These are phyloP conservation scores for Nitzschia palea DNA, from an alignment of 108 stramenopile genomes.

Conservation along the genomic window DNA sequence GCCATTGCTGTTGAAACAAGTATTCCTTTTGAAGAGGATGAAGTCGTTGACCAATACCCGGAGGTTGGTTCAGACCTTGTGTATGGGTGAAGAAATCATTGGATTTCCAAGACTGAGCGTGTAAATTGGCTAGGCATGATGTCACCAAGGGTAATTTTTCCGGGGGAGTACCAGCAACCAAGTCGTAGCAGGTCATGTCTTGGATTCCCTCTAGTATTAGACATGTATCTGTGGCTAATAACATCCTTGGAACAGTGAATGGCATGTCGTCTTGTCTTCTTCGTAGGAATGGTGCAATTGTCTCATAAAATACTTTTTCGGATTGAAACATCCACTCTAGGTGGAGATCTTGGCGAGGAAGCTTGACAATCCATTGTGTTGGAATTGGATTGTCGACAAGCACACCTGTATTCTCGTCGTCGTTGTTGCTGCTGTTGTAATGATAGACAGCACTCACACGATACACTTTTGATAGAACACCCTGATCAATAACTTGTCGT, in stretches of 20 bases:
- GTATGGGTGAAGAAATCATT: background rate
- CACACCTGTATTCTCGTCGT: background rate
- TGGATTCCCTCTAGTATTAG: constrained; percentile 4
- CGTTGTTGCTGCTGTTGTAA: background rate
- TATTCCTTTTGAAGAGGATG: constrained; percentile 15
- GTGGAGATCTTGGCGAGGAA: constrained; percentile 24
- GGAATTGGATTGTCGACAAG: background rate
- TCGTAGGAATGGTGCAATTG: background rate
- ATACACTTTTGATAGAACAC: constrained; percentile 23
- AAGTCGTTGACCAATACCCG: constrained; percentile 25
- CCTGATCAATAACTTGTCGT: constrained; percentile 2
- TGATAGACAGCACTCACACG: constrained; percentile 8
- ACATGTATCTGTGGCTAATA: constrained; percentile 10
- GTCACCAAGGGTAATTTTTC: constrained; percentile 16
- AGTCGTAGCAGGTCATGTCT: constrained; percentile 2
- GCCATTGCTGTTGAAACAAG: constrained; percentile 12
- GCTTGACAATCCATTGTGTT: constrained; percentile 16
- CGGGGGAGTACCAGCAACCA: constrained; percentile 16
- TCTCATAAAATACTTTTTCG: constrained; percentile 17
- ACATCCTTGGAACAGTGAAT: constrained; percentile 10
- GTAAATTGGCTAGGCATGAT: constrained; percentile 7
- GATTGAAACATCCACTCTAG: constrained; percentile 27
- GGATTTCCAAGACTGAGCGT: constrained; percentile 11
- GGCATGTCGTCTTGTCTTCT: background rate
- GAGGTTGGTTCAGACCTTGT: background rate